These are phyloP conservation scores for Phytophthora sojae DNA, from an alignment of 352 stramenopile genomes.

Conservation along the genomic window DNA sequence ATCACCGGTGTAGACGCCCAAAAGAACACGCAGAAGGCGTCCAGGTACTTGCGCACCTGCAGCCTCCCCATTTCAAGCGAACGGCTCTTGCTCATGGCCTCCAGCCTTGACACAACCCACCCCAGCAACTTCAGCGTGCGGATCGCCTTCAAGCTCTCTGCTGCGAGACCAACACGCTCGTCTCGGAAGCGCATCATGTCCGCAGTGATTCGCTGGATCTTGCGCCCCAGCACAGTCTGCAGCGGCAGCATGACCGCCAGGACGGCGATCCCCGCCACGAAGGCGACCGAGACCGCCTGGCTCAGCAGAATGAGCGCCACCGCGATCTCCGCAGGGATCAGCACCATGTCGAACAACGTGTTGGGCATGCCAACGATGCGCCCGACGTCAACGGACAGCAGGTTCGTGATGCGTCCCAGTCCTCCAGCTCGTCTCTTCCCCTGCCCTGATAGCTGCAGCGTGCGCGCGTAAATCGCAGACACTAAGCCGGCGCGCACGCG, in stretches of 20 bases:
- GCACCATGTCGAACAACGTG: constrained; percentile 80
- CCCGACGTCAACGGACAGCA: constrained; percentile 83
- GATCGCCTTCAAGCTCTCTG: constrained; percentile 77
- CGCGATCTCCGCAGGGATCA: constrained; percentile 79
- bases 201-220: constrained; percentile 78
- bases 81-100: constrained; percentile 59
- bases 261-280: constrained; percentile 79
- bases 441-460: constrained; percentile 47
- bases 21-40: constrained; percentile 92
- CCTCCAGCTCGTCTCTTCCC: constrained; percentile 43
- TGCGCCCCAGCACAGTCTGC: constrained; percentile 77
- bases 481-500: constrained; percentile 73
- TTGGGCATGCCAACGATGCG: constrained; percentile 75
- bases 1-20: constrained; percentile 91
- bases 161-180: constrained; percentile 69
- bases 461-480: constrained; percentile 73
- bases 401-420: constrained; percentile 77
- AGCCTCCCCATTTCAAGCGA: constrained; percentile 76
- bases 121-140: constrained; percentile 82
- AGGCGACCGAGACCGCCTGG: constrained; percentile 85
- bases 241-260: constrained; percentile 87
- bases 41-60: constrained; percentile 85
- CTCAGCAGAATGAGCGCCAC: constrained; percentile 81
- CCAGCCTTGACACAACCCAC: constrained; percentile 61
- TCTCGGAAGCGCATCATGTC: constrained; percentile 87